A percentile compares a stretch with the other conserved stretches of the same genome.
These are phyloP conservation scores for Ceratocystis variospora DNA, from an alignment of 2,329 filamentous ascomycete species.

Conservation along the genomic window DNA sequence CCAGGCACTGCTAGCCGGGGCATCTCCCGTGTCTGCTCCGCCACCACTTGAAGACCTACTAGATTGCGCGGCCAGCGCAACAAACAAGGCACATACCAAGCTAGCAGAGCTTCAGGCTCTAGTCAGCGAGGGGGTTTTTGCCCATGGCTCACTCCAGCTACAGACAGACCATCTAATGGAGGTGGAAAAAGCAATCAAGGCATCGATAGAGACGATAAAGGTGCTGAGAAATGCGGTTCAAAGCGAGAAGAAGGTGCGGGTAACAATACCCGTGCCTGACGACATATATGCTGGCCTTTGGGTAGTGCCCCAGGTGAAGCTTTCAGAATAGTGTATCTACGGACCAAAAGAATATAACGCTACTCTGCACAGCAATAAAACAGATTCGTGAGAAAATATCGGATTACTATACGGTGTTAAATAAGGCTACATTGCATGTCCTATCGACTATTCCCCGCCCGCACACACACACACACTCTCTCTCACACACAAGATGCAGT, in stretches of 20 bases:
- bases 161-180: not conserved
- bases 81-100: not conserved
- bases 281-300: conserved; percentile 12
- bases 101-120: not conserved
- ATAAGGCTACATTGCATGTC: not conserved
- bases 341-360: not conserved
- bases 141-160: conserved; percentile 9
- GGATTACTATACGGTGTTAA: not conserved
- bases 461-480: not conserved
- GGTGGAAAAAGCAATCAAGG: not conserved
- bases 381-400: not conserved
- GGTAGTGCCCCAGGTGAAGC: conserved; percentile 12
- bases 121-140: not conserved
- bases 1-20: conserved; percentile 22
- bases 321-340: not conserved
- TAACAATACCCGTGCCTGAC: conserved; percentile 7
- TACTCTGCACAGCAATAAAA: not conserved
- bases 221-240: conserved; percentile 35
- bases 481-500: not conserved
- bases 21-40: not conserved
- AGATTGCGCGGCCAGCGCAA: not conserved
- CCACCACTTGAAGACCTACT: conserved; percentile 21
- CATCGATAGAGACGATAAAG: conserved; percentile 20
- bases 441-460: not conserved
- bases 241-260: conserved; percentile 20